These are phyloP conservation scores for Nicotiana noctiflora DNA, from an alignment of 257 asterid species.

Conservation along the genomic window DNA sequence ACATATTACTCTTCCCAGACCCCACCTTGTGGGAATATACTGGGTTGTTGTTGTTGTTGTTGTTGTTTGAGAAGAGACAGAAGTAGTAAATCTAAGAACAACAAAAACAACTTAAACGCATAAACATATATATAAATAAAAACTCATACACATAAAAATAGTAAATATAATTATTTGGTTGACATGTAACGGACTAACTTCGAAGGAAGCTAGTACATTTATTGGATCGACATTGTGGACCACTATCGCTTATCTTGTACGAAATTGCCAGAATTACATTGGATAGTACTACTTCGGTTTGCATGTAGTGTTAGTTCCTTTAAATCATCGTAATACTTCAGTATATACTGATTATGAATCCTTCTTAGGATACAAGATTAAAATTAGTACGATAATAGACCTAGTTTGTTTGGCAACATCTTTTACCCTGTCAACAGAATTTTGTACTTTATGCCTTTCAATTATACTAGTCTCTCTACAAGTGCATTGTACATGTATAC, in stretches of 20 bases:
- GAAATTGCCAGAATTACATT: neutral
- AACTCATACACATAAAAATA: no score
- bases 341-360: neutral
- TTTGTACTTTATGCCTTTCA: neutral
- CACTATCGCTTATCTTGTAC: neutral
- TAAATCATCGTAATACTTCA: neutral
- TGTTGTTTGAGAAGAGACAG: no score
- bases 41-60: no score
- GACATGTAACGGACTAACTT: neutral
- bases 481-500: no score
- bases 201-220: neutral
- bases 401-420: neutral
- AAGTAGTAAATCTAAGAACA: neutral
- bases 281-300: neutral
- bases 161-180: neutral
- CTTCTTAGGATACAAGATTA: neutral
- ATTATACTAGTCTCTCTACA: neutral
- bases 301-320: neutral
- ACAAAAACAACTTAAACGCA: neutral
- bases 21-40: no score
- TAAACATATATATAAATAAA: no score
- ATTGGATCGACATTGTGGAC: neutral
- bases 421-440: neutral
- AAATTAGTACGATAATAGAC: neutral
- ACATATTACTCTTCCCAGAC: no score